Evolutionary conservation across 495 filamentous ascomycete genomes (phyloP).

Genomic region (Hyaloscypha variabilis): DNA sequence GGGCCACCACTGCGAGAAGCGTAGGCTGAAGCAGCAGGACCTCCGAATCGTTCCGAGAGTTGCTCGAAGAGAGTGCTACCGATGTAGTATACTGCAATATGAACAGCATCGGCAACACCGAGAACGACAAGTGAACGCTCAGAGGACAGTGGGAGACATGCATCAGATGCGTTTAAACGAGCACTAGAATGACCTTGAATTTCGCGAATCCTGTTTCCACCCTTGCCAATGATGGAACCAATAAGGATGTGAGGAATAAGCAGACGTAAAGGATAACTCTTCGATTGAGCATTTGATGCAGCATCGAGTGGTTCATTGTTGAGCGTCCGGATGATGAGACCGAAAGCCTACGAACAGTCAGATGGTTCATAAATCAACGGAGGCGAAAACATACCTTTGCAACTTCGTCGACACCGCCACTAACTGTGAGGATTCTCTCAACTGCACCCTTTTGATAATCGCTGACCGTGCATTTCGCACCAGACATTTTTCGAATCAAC

Average conservation of each 20-base stretch:
- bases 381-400: constrained; percentile 75
- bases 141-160: constrained; percentile 88
- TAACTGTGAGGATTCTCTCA: constrained; percentile 95
- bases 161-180: constrained; percentile 93
- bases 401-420: constrained; percentile 90
- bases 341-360: constrained; percentile 73
- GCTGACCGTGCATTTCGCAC: constrained; percentile 97
- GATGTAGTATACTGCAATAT: constrained; percentile 98
- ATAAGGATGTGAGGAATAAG: constrained; percentile 97
- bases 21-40: constrained; percentile 94
- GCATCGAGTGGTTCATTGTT: constrained; percentile 92
- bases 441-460: constrained; percentile 96
- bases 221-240: constrained; percentile 97
- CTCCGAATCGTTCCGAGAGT: constrained; percentile 92
- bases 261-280: constrained; percentile 95
- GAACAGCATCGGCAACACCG: constrained; percentile 90
- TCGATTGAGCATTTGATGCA: constrained; percentile 87
- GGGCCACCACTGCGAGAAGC: constrained; percentile 93
- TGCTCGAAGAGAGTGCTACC: constrained; percentile 95
- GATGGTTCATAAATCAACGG: constrained; percentile 21
- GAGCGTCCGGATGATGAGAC: constrained; percentile 94
- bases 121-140: constrained; percentile 96
- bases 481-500: constrained; percentile 86
- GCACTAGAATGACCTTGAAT: constrained; percentile 98
- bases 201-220: constrained; percentile 91